Base-by-base conservation (phyloP, 192 early-diverging fungal genomes). In the Coemansia sp. region DNA sequence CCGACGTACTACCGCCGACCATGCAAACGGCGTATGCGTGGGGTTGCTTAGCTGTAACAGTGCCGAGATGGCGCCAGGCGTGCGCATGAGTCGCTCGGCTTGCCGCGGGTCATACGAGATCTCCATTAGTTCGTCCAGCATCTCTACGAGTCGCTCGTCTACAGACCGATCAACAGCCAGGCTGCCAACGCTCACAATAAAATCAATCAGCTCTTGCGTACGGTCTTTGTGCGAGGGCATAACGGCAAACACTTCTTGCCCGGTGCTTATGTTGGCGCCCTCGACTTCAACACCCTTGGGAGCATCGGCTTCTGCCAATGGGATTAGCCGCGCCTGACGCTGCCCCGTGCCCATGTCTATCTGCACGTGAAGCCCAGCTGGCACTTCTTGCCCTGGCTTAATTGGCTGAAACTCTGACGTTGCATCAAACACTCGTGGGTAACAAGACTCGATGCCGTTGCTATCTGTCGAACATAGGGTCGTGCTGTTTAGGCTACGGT, bases 331-430 rank as follows among this genome's bases (percentile, higher is more conserved):
- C 18, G 88, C 88, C 54, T 65, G 68, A 19, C 84, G 83, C 37
- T 73, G 59, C 19, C 85, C 85, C 4, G 84, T 88, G 23, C 62
- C 57, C 74, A 88, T 83, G 62, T 88, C 84, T 56, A 90, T 68
- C 56, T 85, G 86, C 26, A 88, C 64, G 72, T 88, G 87, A 6
- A 90, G 78, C 10, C 86, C 87, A 24, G 65, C 50, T 12, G 87
- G 88, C 38, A 88, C 69, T 18, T 86, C 78, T 52, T 90, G 87
- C 20, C 85, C 88, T 12, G 81, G 79, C 35, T 68, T 70, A 19
- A 90, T 77, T 43, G 61, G 67, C 62, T 83, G 81, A 56, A 87
- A 88, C 62, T 90, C 81, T 48, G 62, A 62, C 7, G 87, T 88
- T 9, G 88, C 76, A 4, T 60, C 29, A 59, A 90, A 90, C 24